Percentiles rank a stretch among this genome's conserved stretches.
Evolutionary conservation across 2,329 filamentous ascomycete genomes (phyloP).

Genomic region (Penicillium sp.): DNA sequence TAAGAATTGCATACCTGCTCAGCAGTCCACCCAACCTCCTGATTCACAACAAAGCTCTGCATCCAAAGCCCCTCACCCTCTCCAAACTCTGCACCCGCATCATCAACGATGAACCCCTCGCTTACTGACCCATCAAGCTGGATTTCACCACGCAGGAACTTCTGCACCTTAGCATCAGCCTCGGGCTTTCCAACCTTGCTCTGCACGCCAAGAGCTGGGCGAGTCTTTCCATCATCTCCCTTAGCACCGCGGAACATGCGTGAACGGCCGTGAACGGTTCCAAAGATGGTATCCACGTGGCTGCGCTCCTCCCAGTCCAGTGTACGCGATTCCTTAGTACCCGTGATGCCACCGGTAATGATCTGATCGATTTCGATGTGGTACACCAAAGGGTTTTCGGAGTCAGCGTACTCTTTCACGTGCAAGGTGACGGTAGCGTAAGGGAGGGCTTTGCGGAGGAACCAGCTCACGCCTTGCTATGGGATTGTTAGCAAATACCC

Average conservation of each 20-base stretch:
- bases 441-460: constrained; percentile 71
- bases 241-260: constrained; percentile 47
- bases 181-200: constrained; percentile 40
- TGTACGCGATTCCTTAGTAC: constrained; percentile 60
- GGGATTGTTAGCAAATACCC: constrained; percentile 6
- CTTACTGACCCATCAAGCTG: constrained; percentile 58
- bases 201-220: constrained; percentile 36
- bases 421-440: constrained; percentile 69
- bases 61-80: constrained; percentile 48
- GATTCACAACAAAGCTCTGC: constrained; percentile 53
- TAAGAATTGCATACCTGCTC: constrained; percentile 45
- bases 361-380: constrained; percentile 74
- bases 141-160: constrained; percentile 43
- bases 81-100: constrained; percentile 45
- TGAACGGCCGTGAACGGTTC: constrained; percentile 64
- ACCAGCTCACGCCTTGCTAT: constrained; percentile 68
- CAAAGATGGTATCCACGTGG: constrained; percentile 80
- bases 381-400: constrained; percentile 44
- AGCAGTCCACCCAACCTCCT: constrained; percentile 55
- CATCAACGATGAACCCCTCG: constrained; percentile 61
- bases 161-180: constrained; percentile 38
- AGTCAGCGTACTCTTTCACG: constrained; percentile 56
- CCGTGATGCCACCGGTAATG: constrained; percentile 69
- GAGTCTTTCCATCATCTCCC: constrained; percentile 39
- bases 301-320: constrained; percentile 62